phyloP scores from a whole-genome alignment of 306 rosid genomes.

The Comarum palustre region DNA sequence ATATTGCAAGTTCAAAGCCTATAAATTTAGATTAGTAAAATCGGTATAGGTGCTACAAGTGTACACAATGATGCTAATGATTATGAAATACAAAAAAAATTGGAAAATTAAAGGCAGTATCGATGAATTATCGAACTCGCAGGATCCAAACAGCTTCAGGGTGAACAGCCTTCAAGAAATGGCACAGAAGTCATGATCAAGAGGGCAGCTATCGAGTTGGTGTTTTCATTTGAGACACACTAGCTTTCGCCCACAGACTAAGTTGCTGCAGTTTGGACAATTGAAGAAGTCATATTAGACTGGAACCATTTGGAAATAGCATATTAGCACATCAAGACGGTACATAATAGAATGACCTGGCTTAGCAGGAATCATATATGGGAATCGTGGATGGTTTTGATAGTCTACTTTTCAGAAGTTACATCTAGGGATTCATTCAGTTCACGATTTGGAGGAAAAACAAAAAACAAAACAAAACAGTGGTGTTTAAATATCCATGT shows the following conservation, averaged over 20 bases:
- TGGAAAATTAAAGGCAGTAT: neutral
- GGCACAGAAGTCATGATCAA: conserved; percentile 11
- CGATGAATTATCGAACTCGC: conserved; percentile 9
- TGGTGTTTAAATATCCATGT: too few relatives aligned
- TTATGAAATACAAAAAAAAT: conserved; percentile 1
- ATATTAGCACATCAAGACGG: neutral
- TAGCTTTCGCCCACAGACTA: conserved; percentile 48
- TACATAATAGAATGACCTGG: neutral
- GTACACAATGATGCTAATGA: conserved; percentile 6
- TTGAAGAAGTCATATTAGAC: neutral
- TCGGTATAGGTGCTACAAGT: conserved; percentile 5
- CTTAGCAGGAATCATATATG: neutral
- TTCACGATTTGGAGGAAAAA: neutral
- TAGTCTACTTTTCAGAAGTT: neutral
- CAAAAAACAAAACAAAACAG: too few relatives aligned
- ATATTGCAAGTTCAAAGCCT: conserved; percentile 4
- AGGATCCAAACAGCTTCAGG: conserved; percentile 19
- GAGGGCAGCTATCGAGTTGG: neutral
- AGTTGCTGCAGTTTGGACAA: conserved; percentile 50
- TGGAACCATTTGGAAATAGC: neutral
- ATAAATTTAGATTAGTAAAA: conserved; percentile 28
- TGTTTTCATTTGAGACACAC: conserved; percentile 48
- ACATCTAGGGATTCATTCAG: neutral
- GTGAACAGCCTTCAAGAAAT: neutral
- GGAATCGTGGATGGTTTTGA: neutral